Conservation (phyloP, 345 rosid species). For the Salix viminalis region DNA sequence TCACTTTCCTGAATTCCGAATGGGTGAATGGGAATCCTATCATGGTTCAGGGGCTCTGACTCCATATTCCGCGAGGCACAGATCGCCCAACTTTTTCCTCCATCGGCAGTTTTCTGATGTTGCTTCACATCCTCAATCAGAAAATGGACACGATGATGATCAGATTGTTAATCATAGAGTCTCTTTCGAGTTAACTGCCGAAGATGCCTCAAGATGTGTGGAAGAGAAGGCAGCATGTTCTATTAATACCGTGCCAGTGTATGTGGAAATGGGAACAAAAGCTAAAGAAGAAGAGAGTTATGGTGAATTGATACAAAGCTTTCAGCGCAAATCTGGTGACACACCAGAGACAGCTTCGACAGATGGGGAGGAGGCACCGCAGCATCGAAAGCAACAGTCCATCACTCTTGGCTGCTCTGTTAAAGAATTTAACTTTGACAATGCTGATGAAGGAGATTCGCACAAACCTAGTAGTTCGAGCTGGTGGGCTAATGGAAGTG, state of each 20-base stretch:
- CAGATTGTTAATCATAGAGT: constrained; percentile 40
- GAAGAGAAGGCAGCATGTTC: constrained; percentile 43
- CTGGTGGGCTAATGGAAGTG: constrained; percentile 56
- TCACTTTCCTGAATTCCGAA: constrained; percentile 52
- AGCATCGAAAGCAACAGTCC: constrained; percentile 42
- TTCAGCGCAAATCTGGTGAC: constrained; percentile 23
- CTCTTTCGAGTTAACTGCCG: constrained; percentile 54
- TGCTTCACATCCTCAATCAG: constrained; percentile 16
- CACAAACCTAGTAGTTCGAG: constrained; percentile 31
- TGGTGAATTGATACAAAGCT: constrained; percentile 18
- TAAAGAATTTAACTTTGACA: constrained; percentile 69
- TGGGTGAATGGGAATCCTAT: constrained; percentile 40
- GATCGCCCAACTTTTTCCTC: constrained; percentile 32
- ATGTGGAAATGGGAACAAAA: constrained; percentile 19
- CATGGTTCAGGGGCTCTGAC: constrained; percentile 50
- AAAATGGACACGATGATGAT: constrained; percentile 16
- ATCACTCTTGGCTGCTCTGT: constrained; percentile 50
- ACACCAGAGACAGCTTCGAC: constrained; percentile 30
- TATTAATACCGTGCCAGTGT: constrained; percentile 28
- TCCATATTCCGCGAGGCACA: constrained; percentile 43
- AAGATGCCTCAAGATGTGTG: constrained; percentile 42
- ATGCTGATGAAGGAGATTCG: constrained; percentile 46
- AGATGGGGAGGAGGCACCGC: constrained; percentile 22
- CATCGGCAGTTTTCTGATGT: constrained; percentile 30
- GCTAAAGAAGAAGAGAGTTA: constrained; percentile 20